These are phyloP conservation scores for Mycena haematopus DNA, from an alignment of 768 basidiomycete species.

Conservation along the genomic window DNA sequence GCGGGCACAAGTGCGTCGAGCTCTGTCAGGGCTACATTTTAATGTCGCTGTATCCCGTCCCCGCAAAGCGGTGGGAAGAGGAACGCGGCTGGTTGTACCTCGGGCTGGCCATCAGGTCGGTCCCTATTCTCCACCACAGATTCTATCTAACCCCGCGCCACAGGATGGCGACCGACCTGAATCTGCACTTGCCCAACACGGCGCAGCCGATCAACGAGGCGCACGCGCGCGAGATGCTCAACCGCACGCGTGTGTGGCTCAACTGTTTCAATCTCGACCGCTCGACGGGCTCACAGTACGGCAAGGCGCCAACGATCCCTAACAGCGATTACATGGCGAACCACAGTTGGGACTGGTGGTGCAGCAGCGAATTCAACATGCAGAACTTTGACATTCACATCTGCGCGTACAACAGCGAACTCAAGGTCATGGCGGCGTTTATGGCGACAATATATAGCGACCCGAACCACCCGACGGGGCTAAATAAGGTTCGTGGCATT, in stretches of 20 bases:
- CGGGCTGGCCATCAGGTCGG: slow-evolving; percentile 84
- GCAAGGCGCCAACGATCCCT: slow-evolving; percentile 82
- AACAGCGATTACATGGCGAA: slow-evolving; percentile 79
- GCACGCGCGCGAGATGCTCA: slow-evolving; percentile 85
- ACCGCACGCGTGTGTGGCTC: slow-evolving; percentile 89
- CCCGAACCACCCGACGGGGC: slow-evolving; percentile 73
- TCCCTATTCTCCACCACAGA: background rate
- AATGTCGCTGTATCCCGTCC: slow-evolving; percentile 77
- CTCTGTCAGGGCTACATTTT: slow-evolving; percentile 85
- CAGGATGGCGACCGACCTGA: slow-evolving; percentile 89
- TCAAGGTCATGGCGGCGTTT: slow-evolving; percentile 69
- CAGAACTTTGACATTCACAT: slow-evolving; percentile 81
- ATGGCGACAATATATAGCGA: slow-evolving; percentile 72
- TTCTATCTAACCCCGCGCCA: slow-evolving; percentile 15
- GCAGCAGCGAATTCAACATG: slow-evolving; percentile 69
- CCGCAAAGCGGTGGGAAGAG: slow-evolving; percentile 84
- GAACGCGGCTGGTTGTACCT: slow-evolving; percentile 91
- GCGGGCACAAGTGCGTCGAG: slow-evolving; percentile 83
- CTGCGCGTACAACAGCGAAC: slow-evolving; percentile 77
- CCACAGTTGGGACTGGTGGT: slow-evolving; percentile 76
- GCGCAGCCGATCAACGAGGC: slow-evolving; percentile 80
- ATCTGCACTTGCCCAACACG: slow-evolving; percentile 79
- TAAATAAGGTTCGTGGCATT: slow-evolving; percentile 66
- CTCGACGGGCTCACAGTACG: slow-evolving; percentile 87
- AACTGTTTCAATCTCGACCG: slow-evolving; percentile 92